phyloP scores from a whole-genome alignment of 306 rosid species.

The Boehmeria nivea region DNA sequence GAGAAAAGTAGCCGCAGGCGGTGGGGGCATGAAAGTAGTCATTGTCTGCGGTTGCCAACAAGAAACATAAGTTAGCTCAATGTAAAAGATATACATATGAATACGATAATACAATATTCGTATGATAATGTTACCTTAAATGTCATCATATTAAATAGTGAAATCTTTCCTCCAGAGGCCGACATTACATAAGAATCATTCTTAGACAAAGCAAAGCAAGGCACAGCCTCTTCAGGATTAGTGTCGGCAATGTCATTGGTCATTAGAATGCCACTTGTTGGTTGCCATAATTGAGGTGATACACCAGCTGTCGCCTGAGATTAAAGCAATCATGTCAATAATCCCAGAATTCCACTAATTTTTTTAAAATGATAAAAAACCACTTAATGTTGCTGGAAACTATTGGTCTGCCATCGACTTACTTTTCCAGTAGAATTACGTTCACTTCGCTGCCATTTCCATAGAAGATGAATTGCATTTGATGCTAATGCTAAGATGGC shows the following conservation, averaged over 20 bases:
- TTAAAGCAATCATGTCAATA: slow-evolving; percentile 24
- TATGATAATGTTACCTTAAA: slow-evolving; percentile 62
- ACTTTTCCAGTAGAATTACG: slow-evolving; percentile 79
- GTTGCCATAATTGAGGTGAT: slow-evolving; percentile 90
- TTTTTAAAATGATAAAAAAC: slow-evolving; percentile 6
- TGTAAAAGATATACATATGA: not conserved
- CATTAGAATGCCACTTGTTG: slow-evolving; percentile 92
- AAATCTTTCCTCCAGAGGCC: slow-evolving; percentile 95
- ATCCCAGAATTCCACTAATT: slow-evolving; percentile 4
- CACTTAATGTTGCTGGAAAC: slow-evolving; percentile 15
- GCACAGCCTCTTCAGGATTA: slow-evolving; percentile 77
- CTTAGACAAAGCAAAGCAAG: slow-evolving; percentile 92
- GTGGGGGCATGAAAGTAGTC: slow-evolving; percentile 98
- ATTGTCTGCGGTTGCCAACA: slow-evolving; percentile 69
- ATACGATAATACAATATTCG: slow-evolving; percentile 2
- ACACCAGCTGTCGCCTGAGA: slow-evolving; percentile 81
- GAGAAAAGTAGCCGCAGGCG: slow-evolving; percentile 97
- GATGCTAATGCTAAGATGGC: slow-evolving; percentile 89
- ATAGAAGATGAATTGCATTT: slow-evolving; percentile 86
- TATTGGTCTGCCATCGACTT: slow-evolving; percentile 13
- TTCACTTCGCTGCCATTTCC: slow-evolving; percentile 90
- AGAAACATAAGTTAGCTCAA: slow-evolving; percentile 31
- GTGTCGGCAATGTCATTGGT: slow-evolving; percentile 71
- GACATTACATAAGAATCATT: slow-evolving; percentile 98
- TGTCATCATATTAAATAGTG: slow-evolving; percentile 96